Base-by-base conservation (phyloP, 352 stramenopile genomes). In the Phytopythium aichiense region DNA sequence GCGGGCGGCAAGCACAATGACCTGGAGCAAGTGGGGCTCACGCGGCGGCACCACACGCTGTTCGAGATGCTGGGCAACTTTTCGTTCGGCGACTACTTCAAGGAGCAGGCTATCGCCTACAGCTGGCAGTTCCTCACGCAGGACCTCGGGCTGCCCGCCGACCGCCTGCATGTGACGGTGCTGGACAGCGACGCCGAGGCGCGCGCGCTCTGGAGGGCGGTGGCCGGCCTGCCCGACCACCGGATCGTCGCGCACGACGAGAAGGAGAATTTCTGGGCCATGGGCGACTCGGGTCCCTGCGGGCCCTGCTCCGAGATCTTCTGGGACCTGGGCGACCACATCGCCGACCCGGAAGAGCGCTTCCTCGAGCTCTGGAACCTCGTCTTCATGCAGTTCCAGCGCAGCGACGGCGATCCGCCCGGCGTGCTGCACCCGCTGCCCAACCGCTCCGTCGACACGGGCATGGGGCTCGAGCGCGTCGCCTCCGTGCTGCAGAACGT, bases 1-100 rank as follows among this genome's bases (percentile, higher is more conserved):
- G 97, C 96, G 11, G 96, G 96, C 49, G 96, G 97, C 53, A 99
- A 99, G 76, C 96, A 99, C 77, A 99, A 99, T 73, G 97, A 99
- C 76, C 76, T 99, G 49, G 97, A 99, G 63, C 96, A 99, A 73
- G 97, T 99, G 15, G 96, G 95, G 28, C 95, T 98, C 73, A 97
- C 98, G 64, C 85, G 97, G 4, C 98, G 98, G 60, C 97, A 99
- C 83, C 97, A 99, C 69, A 99, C 96, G 51, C 98, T 98, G 74
- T 99, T 99, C 70, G 96, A 99, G 78, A 99, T 99, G 97, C 79
- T 99, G 28, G 97, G 97, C 48, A 99, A 99, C 69, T 99, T 98
- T 81, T 97, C 84, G 52, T 98, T 99, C 70, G 96, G 96, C 43
- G 91, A 98, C 72, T 99, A 99, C 78, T 99, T 99, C 74, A 99